Percentiles rank a stretch among this genome's conserved stretches.
Conservation (phyloP, 208 protist species). For the Acanthamoeba sp. region DNA sequence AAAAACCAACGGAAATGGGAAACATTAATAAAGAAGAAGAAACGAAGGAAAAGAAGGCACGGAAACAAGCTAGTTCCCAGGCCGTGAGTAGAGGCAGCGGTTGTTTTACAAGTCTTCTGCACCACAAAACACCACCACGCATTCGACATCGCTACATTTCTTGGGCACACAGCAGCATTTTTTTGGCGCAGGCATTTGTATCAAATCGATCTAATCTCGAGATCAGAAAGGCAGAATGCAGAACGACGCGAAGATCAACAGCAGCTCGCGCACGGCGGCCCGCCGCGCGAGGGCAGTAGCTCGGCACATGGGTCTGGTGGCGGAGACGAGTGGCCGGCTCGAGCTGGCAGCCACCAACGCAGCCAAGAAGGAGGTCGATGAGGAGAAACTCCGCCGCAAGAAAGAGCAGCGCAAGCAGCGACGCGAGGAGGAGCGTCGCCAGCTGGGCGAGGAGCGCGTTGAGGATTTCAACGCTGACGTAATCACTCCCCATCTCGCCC, state of each 20-base stretch:
- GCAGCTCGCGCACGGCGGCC: background rate
- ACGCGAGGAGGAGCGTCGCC: slow-evolving; percentile 15
- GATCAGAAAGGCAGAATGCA: background rate
- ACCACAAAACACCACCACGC: too few species aligned
- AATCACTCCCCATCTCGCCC: background rate
- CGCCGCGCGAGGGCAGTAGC: background rate
- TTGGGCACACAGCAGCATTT: too few species aligned
- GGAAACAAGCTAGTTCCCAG: background rate
- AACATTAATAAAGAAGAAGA: background rate
- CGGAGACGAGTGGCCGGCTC: background rate
- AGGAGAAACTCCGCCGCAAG: slow-evolving; percentile 5
- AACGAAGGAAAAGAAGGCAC: background rate
- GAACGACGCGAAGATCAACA: background rate
- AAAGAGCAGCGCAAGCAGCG: background rate
- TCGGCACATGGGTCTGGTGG: background rate
- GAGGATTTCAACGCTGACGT: slow-evolving; percentile 10
- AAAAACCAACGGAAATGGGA: background rate
- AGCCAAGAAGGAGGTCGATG: slow-evolving; percentile 16
- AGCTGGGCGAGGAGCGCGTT: slow-evolving; percentile 13
- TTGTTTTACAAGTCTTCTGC: background rate
- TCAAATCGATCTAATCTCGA: too few species aligned
- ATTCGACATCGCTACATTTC: too few species aligned
- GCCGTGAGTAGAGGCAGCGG: too few species aligned
- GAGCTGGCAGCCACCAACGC: background rate
- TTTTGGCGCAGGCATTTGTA: too few species aligned